Evolutionary conservation across 371 early-diverging fungal species (phyloP), one percentile per base, ranked within the genome.

Genomic region (Quaeritorhiza haematococci): DNA sequence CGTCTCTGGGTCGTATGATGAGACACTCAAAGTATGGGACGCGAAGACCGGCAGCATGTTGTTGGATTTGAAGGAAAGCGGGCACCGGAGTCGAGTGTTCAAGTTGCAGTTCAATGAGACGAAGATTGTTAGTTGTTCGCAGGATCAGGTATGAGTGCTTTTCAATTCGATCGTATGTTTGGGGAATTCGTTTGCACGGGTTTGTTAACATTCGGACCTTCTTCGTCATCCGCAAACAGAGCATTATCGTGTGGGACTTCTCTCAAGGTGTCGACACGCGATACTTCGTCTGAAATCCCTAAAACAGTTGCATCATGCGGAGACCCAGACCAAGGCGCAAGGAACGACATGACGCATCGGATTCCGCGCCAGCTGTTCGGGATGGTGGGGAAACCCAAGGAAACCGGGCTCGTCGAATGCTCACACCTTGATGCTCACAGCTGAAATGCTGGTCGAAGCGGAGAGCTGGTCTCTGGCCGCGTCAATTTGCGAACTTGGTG

Each of bases 231-330:
- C 34, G 44, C 8, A 27, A 30, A n/a, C 83, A 83, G 64, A 79
- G 81, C 59, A 87, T 91, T 49, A 71, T 86, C 47, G 79, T 89
- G n/a, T 89, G 86, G 80, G 89, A 91, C 63, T 91, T 87, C 67
- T 69, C 84, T 0, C 72, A 75, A 51, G 85, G 78, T 23, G 71
- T 87, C 19, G 89, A 89, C 64, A 47, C 63, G 13, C 53, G 60
- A n/a, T 67, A 52, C 33, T 67, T 71, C 49, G 28, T 3, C 24
- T 58, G 35, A 24, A n/a, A n/a, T n/a, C n/a, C n/a, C n/a, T n/a
- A n/a, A n/a, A n/a, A n/a, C n/a, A n/a, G n/a, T n/a, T n/a, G n/a
- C n/a, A n/a, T n/a, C n/a, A n/a, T n/a, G n/a, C n/a, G n/a, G n/a
- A n/a, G n/a, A n/a, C n/a, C n/a, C n/a, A n/a, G n/a, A n/a, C n/a